Percentiles rank a stretch among this genome's conserved stretches.
These are phyloP conservation scores for Entrophospora sp. DNA, from an alignment of 192 early-diverging fungal species.

Conservation along the genomic window DNA sequence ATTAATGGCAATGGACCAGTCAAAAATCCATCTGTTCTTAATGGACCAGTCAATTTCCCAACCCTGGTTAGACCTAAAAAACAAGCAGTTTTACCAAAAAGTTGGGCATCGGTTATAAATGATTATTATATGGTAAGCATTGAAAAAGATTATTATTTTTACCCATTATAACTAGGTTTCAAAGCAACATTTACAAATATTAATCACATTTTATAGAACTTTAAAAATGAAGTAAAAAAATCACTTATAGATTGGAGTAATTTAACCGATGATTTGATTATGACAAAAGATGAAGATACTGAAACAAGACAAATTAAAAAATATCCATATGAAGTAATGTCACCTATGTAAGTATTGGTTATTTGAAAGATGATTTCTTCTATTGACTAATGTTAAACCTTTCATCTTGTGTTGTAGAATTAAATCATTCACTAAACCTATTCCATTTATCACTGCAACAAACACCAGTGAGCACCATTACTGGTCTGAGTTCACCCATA, in stretches of 20 bases:
- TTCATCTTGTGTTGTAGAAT: too few relatives aligned
- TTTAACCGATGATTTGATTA: neutral
- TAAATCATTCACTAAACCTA: too few relatives aligned
- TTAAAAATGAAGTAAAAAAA: neutral
- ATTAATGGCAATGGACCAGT: too few relatives aligned
- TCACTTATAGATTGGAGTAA: neutral
- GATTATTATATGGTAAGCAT: conserved; percentile 3
- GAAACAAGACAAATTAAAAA: neutral
- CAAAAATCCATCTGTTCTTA: too few relatives aligned
- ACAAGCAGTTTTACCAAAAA: neutral
- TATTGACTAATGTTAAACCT: too few relatives aligned
- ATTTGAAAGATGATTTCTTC: neutral
- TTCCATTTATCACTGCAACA: too few relatives aligned
- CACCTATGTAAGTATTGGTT: neutral
- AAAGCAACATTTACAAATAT: neutral
- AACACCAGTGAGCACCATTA: too few relatives aligned
- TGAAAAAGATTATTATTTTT: neutral
- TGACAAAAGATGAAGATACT: neutral
- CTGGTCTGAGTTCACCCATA: too few relatives aligned
- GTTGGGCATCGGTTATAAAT: neutral
- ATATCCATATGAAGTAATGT: neutral
- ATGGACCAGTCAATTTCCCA: too few relatives aligned
- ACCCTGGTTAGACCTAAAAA: neutral
- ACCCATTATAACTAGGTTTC: neutral
- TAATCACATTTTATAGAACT: neutral